Conservation (phyloP, 768 basidiomycete species). For the Lanmaoa pseudosensibilis region DNA sequence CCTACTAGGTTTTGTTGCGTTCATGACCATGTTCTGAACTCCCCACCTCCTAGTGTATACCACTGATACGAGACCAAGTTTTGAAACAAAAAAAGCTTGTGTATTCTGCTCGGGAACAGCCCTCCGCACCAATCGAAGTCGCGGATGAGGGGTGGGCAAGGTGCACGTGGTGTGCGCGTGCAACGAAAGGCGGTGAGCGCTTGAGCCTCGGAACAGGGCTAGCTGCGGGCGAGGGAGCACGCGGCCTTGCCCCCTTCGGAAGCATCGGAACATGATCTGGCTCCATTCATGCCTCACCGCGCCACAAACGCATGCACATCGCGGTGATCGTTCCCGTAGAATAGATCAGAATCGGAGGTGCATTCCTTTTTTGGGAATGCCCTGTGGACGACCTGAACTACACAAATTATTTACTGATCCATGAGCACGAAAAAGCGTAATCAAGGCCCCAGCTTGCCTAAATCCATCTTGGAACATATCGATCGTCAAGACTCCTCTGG, state of each 20-base stretch:
- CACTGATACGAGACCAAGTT: not conserved
- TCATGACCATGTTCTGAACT: conserved; percentile 2
- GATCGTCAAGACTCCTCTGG: conserved; percentile 12
- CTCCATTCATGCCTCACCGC: too few species aligned
- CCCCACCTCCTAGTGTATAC: not conserved
- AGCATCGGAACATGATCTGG: not conserved
- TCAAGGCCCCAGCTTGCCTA: conserved; percentile 28
- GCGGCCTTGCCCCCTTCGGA: too few species aligned
- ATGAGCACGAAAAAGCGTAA: conserved; percentile 17
- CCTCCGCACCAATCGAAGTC: not conserved
- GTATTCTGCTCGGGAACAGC: not conserved
- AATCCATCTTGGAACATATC: conserved; percentile 30
- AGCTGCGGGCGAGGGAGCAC: too few species aligned
- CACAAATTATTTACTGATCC: too few species aligned
- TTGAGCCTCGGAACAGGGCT: not conserved
- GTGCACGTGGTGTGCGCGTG: not conserved
- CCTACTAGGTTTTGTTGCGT: conserved; percentile 1
- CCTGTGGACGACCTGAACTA: too few species aligned
- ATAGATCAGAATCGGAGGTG: too few species aligned
- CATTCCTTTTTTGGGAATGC: not conserved
- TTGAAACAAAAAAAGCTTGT: not conserved
- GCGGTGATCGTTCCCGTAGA: too few species aligned
- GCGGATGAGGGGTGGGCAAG: not conserved
- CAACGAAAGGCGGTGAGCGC: not conserved
- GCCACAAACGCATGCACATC: too few species aligned